Base-by-base conservation (phyloP, 768 basidiomycete species). In the Scleroderma bovista region DNA sequence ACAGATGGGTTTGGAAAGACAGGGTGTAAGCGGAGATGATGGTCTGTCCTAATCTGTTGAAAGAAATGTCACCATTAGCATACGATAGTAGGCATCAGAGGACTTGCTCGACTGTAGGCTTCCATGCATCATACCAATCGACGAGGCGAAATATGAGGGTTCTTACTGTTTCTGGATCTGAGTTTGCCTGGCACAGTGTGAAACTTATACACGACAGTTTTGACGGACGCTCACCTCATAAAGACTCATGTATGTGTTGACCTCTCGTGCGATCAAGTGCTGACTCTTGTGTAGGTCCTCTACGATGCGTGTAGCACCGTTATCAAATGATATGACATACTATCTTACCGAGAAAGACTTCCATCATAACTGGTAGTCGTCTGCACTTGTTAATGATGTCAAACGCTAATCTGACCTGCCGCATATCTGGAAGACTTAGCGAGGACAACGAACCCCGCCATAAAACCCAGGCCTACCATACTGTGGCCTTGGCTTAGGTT, bases 111-210 rank as follows among this genome's bases (percentile, higher is more conserved):
- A 67, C 58, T 13, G 77, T 75, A 1, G 86, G 86, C 19, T 74
- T 73, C 89, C 89, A 92, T n/a, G 79, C 76, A 46, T 74, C 74
- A 60, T 83, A 86, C 89, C 89, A 91, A 20, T 82, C 76, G 16
- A 81, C 67, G 4, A 91, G 65, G 32, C 82, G 74, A 46, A 74
- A 72, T 1, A 90, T 69, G 19, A 91, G 75, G 22, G 69, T 65
- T 12, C 71, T 69, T 8, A 91, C 72, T 20, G 77, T 61, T 23
- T 73, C 67, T 1, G 78, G 69, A 50, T 81, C 75, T 17, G 69
- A 62, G 22, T 72, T 70, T 36, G 64, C 61, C 82, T 86, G 54
- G 33, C 32, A 24, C 33, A 36, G 10, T 8, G 36, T 49, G 38
- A 62, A 36, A 10, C 24, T 32, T 15, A 20, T 19, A 44, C 26